A percentile compares a stretch with the other conserved stretches of the same genome.
phyloP scores from a whole-genome alignment of 2,329 filamentous ascomycete species.

The Fusarium torreyae region DNA sequence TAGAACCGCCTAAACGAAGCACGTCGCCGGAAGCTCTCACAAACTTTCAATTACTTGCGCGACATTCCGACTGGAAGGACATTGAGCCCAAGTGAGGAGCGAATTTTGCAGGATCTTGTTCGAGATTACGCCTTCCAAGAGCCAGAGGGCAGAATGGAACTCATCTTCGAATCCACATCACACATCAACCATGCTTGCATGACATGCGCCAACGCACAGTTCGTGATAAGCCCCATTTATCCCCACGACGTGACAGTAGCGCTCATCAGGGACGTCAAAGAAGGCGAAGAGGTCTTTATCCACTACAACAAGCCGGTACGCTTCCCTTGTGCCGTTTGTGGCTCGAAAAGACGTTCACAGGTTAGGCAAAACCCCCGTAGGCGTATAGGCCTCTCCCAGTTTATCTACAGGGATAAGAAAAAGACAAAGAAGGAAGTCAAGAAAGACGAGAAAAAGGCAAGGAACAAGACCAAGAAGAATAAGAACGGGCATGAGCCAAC shows the following conservation, averaged over 20 bases:
- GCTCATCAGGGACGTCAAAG: slow-evolving; percentile 34
- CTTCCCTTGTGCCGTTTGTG: slow-evolving; percentile 50
- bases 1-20: slow-evolving; percentile 34
- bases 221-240: neutral
- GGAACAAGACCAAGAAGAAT: too few relatives aligned
- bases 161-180: slow-evolving; percentile 43
- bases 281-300: slow-evolving; percentile 56
- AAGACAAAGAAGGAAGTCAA: too few relatives aligned
- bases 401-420: too few relatives aligned
- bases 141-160: slow-evolving; percentile 1
- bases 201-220: slow-evolving; percentile 49
- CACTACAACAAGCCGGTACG: slow-evolving; percentile 52
- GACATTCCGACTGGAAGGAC: slow-evolving; percentile 7
- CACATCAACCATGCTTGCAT: slow-evolving; percentile 56
- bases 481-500: too few relatives aligned
- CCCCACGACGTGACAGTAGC: slow-evolving; percentile 43
- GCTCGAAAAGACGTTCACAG: neutral
- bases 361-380: neutral
- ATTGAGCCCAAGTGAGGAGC: neutral
- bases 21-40: slow-evolving; percentile 2
- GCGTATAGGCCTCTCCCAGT: too few relatives aligned
- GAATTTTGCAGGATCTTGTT: neutral
- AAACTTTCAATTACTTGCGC: slow-evolving; percentile 30
- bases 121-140: slow-evolving; percentile 48
- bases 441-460: too few relatives aligned